Evolutionary conservation across 208 protist species (phyloP).

Genomic region (Leishmania guyanensis): DNA sequence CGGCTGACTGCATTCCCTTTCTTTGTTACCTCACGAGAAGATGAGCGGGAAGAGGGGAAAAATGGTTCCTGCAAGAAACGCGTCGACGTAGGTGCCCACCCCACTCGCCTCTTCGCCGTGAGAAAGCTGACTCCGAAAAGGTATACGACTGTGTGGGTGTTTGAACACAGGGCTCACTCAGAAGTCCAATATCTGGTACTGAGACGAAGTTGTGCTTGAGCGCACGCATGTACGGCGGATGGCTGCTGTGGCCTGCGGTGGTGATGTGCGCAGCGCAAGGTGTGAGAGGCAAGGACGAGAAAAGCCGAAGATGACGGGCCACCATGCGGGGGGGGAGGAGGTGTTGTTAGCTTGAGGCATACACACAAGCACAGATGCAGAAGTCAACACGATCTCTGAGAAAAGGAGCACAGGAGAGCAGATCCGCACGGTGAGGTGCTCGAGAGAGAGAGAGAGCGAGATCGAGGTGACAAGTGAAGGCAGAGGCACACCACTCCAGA

Average conservation of each 20-base stretch:
- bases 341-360: not conserved
- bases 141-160: not conserved
- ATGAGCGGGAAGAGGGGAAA: not conserved
- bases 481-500: not conserved
- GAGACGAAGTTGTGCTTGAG: not conserved
- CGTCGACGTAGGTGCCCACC: not conserved
- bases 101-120: not conserved
- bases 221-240: not conserved
- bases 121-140: not conserved
- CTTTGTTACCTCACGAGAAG: not conserved
- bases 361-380: not conserved
- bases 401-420: not conserved
- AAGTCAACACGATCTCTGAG: not conserved
- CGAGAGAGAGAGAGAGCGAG: not conserved
- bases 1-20: slow-evolving; percentile 13
- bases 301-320: not conserved
- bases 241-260: not conserved
- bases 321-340: not conserved
- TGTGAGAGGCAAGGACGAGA: not conserved
- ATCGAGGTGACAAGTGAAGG: no score
- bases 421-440: not conserved
- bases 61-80: not conserved
- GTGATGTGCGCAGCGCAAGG: not conserved
- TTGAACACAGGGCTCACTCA: not conserved
- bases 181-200: not conserved